Evolutionary conservation across 2,329 filamentous ascomycete species (phyloP).

Genomic region (Taxawa tesnikishii): DNA sequence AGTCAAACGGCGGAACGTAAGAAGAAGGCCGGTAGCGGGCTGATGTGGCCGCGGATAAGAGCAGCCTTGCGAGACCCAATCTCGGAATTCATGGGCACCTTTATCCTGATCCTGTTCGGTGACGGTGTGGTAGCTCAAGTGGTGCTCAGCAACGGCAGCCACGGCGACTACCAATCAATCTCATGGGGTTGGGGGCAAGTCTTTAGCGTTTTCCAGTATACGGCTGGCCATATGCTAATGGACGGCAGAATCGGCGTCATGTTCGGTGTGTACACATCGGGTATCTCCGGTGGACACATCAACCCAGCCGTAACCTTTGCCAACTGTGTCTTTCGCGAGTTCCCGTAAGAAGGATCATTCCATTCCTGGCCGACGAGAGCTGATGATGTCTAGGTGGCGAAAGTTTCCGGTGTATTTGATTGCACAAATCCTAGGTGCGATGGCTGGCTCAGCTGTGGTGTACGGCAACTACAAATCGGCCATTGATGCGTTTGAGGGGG

Average conservation of each 20-base stretch:
- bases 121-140: conserved; percentile 62
- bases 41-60: conserved; percentile 43
- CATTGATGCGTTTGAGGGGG: conserved; percentile 31
- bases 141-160: conserved; percentile 38
- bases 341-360: conserved; percentile 33
- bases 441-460: conserved; percentile 38
- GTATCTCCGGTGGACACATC: conserved; percentile 22
- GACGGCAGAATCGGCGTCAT: conserved; percentile 48
- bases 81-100: conserved; percentile 56
- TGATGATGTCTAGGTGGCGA: conserved; percentile 30
- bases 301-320: conserved; percentile 52
- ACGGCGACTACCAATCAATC: conserved; percentile 42
- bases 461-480: conserved; percentile 30
- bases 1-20: conserved; percentile 14
- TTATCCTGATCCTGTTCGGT: conserved; percentile 57
- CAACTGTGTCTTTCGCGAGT: conserved; percentile 55
- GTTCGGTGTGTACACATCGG: conserved; percentile 40
- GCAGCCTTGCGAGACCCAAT: conserved; percentile 44
- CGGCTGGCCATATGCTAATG: conserved; percentile 10
- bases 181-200: conserved; percentile 26
- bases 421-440: conserved; percentile 54
- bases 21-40: conserved; percentile 17
- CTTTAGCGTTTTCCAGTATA: conserved; percentile 13
- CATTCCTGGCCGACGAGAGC: neutral
- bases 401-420: conserved; percentile 57